These are phyloP conservation scores for Platanthera guangdongensis DNA, from an alignment of 106 monocot genomes.

Conservation along the genomic window DNA sequence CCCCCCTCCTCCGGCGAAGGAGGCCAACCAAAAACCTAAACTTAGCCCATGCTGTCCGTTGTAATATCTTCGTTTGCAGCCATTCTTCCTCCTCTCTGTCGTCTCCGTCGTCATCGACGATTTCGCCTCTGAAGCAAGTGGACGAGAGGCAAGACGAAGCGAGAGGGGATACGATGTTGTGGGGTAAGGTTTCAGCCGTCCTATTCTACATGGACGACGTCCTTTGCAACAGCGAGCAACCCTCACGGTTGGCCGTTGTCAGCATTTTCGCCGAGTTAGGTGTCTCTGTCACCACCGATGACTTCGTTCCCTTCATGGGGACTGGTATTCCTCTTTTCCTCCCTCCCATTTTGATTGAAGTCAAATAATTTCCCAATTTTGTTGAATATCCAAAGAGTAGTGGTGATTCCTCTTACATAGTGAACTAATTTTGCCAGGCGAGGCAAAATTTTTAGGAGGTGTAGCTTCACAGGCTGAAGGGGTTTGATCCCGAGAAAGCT, in stretches of 20 bases:
- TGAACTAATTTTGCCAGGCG: no score
- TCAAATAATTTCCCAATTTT: no score
- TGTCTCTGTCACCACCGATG: conserved; percentile 66
- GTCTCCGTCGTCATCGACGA: conserved; percentile 16
- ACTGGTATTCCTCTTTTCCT: no score
- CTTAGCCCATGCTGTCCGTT: conserved; percentile 4
- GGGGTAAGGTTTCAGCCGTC: conserved; percentile 89
- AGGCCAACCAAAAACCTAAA: conserved; percentile 4
- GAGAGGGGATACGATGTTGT: conserved; percentile 4
- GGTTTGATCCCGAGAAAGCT: no score
- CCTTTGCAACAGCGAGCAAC: conserved; percentile 92
- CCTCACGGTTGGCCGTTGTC: conserved; percentile 76
- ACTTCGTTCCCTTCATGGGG: conserved; percentile 93
- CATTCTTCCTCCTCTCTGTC: conserved; percentile 14
- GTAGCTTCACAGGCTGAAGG: no score
- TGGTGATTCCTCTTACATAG: no score
- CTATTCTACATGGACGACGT: conserved; percentile 99
- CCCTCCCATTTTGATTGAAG: no score
- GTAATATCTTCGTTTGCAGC: conserved; percentile 4
- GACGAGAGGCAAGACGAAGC: conserved; percentile 1
- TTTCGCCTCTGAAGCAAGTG: no score
- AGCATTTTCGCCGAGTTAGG: conserved; percentile 87
- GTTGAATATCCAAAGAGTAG: no score
- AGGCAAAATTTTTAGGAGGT: no score
- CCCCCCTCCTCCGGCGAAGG: not conserved